Conservation (phyloP, 1,139 yeast genomes). For the Pichia sp. region DNA sequence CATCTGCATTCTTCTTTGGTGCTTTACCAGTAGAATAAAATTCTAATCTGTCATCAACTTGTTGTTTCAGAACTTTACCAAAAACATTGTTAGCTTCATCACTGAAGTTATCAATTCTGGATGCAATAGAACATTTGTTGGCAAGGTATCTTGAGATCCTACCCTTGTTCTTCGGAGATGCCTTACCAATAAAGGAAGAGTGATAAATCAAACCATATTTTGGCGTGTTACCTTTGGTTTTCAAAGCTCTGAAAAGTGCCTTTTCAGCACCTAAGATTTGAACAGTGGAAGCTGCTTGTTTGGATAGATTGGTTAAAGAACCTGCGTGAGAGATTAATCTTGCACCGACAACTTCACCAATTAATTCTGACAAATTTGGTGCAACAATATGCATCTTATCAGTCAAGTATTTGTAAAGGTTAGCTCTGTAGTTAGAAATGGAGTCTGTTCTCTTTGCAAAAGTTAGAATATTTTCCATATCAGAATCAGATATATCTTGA, state of each 20-base stretch:
- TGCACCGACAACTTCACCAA: slow-evolving; percentile 98
- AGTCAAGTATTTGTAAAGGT: slow-evolving; percentile 77
- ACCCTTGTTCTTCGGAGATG: slow-evolving; percentile 96
- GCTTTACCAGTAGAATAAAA: slow-evolving; percentile 95
- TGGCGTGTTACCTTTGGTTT: slow-evolving; percentile 98
- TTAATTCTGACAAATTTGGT: slow-evolving; percentile 91
- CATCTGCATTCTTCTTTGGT: slow-evolving; percentile 93
- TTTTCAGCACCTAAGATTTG: slow-evolving; percentile 99
- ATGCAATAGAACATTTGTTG: slow-evolving; percentile 97
- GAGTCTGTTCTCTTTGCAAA: slow-evolving; percentile 94
- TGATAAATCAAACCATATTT: slow-evolving; percentile 96
- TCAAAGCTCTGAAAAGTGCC: slow-evolving; percentile 96
- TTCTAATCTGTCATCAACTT: slow-evolving; percentile 94
- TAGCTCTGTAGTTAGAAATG: slow-evolving; percentile 86
- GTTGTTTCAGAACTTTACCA: slow-evolving; percentile 86
- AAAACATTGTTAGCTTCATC: slow-evolving; percentile 81
- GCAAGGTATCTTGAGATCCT: slow-evolving; percentile 98
- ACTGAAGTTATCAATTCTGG: slow-evolving; percentile 93
- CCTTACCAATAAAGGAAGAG: slow-evolving; percentile 94
- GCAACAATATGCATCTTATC: slow-evolving; percentile 98
- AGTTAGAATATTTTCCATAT: slow-evolving; percentile 80
- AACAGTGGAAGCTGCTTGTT: slow-evolving; percentile 97
- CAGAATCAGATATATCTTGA: slow-evolving; percentile 91
- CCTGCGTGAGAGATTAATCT: slow-evolving; percentile 98
- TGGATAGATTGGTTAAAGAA: slow-evolving; percentile 88